Conservation (phyloP, 768 basidiomycete species). For the Lentinula boryana region DNA sequence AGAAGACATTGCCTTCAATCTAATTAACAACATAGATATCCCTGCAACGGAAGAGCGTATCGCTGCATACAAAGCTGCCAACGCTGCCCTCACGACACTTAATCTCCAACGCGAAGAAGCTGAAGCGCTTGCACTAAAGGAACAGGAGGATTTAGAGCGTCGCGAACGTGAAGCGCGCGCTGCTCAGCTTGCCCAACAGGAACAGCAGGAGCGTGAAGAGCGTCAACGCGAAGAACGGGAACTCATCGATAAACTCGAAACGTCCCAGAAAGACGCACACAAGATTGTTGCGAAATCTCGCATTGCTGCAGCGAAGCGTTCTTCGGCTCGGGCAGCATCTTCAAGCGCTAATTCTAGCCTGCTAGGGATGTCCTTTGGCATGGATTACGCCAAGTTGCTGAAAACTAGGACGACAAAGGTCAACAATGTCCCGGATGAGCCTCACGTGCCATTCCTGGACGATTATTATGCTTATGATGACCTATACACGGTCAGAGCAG, state of each 20-base stretch:
- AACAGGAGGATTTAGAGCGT: conserved; percentile 78
- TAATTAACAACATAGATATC: conserved; percentile 85
- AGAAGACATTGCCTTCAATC: conserved; percentile 95
- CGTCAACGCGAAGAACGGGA: conserved; percentile 62
- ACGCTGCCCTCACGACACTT: conserved; percentile 75
- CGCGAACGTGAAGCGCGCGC: conserved; percentile 61
- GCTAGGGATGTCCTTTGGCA: conserved; percentile 29
- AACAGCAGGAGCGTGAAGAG: conserved; percentile 27
- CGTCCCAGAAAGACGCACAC: conserved; percentile 63
- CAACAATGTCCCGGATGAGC: conserved; percentile 68
- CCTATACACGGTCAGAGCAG: conserved; percentile 45
- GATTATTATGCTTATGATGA: conserved; percentile 73
- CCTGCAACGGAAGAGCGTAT: conserved; percentile 81
- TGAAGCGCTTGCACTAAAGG: conserved; percentile 62
- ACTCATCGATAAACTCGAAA: conserved; percentile 79
- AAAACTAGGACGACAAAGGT: conserved; percentile 59
- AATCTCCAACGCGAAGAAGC: conserved; percentile 82
- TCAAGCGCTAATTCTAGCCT: conserved; percentile 11
- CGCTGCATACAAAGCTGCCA: conserved; percentile 69
- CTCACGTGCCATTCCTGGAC: conserved; percentile 76
- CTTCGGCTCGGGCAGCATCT: conserved; percentile 45
- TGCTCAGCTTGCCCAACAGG: conserved; percentile 26
- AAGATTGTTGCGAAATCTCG: conserved; percentile 67
- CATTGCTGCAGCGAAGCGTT: conserved; percentile 57
- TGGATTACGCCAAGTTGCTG: conserved; percentile 43